These are phyloP conservation scores for Hymenoscyphus infarciens DNA, from an alignment of 2,329 filamentous ascomycete genomes.

Conservation along the genomic window DNA sequence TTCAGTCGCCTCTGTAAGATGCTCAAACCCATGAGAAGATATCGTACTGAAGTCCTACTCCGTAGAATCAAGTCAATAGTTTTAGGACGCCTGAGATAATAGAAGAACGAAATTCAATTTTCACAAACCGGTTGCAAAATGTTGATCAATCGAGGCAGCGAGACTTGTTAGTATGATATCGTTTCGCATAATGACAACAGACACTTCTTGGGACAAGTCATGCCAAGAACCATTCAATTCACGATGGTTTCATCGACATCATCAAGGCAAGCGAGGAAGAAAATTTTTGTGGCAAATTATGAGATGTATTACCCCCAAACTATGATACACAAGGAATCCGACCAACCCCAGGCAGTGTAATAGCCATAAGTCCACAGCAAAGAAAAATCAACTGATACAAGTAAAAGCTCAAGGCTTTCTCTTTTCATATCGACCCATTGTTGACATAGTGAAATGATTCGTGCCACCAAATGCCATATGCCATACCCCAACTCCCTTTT, in stretches of 20 bases:
- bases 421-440: constrained; percentile 27
- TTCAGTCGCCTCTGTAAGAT: background rate
- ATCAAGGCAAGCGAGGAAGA: background rate
- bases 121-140: too few species aligned
- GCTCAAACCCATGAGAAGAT: too few species aligned
- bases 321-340: constrained; percentile 30
- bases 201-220: background rate
- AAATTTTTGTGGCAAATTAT: background rate
- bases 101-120: too few species aligned
- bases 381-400: constrained; percentile 30
- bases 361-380: constrained; percentile 27
- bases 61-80: too few species aligned
- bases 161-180: too few species aligned
- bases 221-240: background rate
- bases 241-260: background rate
- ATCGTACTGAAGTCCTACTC: too few species aligned
- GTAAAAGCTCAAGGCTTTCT: constrained; percentile 26
- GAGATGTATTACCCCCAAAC: constrained; percentile 21
- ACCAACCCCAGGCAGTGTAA: constrained; percentile 19
- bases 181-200: too few species aligned
- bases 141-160: too few species aligned
- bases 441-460: constrained; percentile 32
- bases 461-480: constrained; percentile 28
- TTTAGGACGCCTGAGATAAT: too few species aligned
- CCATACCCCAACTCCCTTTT: constrained; percentile 17